phyloP scores from a whole-genome alignment of 192 early-diverging fungal species.

The Lunasporangiospora selenospora region DNA sequence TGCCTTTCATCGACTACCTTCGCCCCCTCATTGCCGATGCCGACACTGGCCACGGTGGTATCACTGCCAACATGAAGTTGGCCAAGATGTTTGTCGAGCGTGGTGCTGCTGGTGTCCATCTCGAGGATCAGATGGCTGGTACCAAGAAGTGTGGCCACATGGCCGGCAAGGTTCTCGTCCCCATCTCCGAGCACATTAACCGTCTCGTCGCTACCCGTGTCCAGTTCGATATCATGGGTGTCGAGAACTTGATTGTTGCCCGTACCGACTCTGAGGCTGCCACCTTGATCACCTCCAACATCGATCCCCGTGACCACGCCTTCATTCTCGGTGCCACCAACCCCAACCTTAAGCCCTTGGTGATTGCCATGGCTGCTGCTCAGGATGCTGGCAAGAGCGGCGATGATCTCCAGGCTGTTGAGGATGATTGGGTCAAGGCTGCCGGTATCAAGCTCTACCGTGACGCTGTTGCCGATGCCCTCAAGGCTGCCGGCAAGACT shows the following conservation, averaged over 20 bases:
- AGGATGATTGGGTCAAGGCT: slow-evolving; percentile 82
- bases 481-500: slow-evolving; percentile 70
- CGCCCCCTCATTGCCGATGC: slow-evolving; percentile 97
- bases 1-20: slow-evolving; percentile 85
- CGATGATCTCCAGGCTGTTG: slow-evolving; percentile 78
- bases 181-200: slow-evolving; percentile 97
- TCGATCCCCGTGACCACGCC: slow-evolving; percentile 94
- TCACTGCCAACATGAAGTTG: slow-evolving; percentile 96
- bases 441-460: slow-evolving; percentile 85
- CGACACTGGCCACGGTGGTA: slow-evolving; percentile 98
- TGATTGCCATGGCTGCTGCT: slow-evolving; percentile 81
- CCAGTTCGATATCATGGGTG: slow-evolving; percentile 98
- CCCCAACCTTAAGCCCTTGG: slow-evolving; percentile 73
- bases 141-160: slow-evolving; percentile 99
- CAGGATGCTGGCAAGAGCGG: slow-evolving; percentile 75
- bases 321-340: slow-evolving; percentile 97
- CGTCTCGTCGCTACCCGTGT: slow-evolving; percentile 92
- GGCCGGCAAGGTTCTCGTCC: slow-evolving; percentile 99
- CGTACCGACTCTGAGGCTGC: slow-evolving; percentile 98
- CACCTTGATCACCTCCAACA: slow-evolving; percentile 94
- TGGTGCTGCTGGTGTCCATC: slow-evolving; percentile 94
- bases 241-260: slow-evolving; percentile 92
- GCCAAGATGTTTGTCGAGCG: slow-evolving; percentile 98
- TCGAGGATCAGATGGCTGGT: slow-evolving; percentile 91
- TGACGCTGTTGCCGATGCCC: slow-evolving; percentile 78